Conservation (phyloP, 306 rosid species). For the Cajanus cajan region DNA sequence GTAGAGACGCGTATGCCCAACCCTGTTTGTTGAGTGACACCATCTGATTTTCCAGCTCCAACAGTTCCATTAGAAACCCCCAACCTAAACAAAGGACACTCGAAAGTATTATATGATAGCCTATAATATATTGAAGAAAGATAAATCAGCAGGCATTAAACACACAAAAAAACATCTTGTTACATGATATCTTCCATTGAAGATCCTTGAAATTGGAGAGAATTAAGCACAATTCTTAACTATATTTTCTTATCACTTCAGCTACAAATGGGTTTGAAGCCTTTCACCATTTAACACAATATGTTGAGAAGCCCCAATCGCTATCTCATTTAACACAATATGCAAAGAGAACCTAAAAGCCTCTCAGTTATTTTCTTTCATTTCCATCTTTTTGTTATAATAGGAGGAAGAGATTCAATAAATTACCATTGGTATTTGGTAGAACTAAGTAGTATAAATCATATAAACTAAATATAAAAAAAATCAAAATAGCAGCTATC, state of each 20-base stretch:
- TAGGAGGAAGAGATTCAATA: background rate
- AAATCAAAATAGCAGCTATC: too few relatives aligned
- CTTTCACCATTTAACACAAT: slow-evolving; percentile 10
- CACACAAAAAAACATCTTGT: background rate
- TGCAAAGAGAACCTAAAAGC: background rate
- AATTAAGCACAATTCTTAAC: slow-evolving; percentile 4
- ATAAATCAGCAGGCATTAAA: slow-evolving; percentile 16
- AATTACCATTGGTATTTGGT: background rate
- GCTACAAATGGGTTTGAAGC: slow-evolving; percentile 1
- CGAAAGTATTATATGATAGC: slow-evolving; percentile 26
- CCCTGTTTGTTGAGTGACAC: slow-evolving; percentile 60
- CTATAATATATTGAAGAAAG: slow-evolving; percentile 22
- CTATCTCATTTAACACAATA: slow-evolving; percentile 1
- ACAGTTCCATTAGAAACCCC: slow-evolving; percentile 62
- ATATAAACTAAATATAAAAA: too few relatives aligned
- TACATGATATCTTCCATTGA: slow-evolving; percentile 15
- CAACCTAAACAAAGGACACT: slow-evolving; percentile 47
- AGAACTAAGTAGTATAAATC: too few relatives aligned
- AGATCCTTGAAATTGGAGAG: slow-evolving; percentile 25
- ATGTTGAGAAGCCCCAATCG: background rate
- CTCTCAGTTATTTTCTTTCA: background rate
- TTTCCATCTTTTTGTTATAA: background rate
- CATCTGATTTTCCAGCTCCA: slow-evolving; percentile 75
- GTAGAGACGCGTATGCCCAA: slow-evolving; percentile 66
- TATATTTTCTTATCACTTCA: background rate